Evolutionary conservation across 2,329 filamentous ascomycete species (phyloP), one percentile per base, ranked within the genome.

Genomic region (Chaetothyriales sp.): DNA sequence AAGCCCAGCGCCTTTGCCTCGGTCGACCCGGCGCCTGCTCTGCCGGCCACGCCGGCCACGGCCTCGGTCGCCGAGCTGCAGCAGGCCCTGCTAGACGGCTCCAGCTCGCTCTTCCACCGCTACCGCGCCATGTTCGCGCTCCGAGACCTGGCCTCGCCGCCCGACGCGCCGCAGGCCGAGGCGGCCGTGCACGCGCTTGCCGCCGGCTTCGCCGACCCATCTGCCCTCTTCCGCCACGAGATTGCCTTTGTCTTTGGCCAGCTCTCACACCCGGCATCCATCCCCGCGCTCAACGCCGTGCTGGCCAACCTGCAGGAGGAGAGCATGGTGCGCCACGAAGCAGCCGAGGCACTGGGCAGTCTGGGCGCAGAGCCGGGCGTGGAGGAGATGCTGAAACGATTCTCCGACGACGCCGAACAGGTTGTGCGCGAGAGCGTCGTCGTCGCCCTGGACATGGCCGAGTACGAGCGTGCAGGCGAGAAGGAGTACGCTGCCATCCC

Each of bases 91-190:
- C 81, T 97, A 68, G 83, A 97, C 68, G 83, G 84, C 5, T 77
- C 73, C 4, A 72, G 83, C 47, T 86, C 89, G 20, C 79, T 98
- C 10, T 98, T 98, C 75, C 74, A 88, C 65, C 83, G 92, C 66
- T 98, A 98, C 72, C 82, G 92, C 63, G 90, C 92, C 67, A 98
- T 98, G 92, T 98, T 98, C 66, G 86, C 88, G 53, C 82, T 98
- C 49, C 85, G 92, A 64, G 92, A 98, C 69, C 82, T 98, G 49
- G 89, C 89, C 19, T 95, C 89, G 3, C 92, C 92, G 15, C 89
- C 90, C 8, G 85, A 94, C 64, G 81, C 94, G 44, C 86, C 89
- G 1, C 95, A 89, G 1, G 89, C 90, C 5, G 79, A 88, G 15
- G 84, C 86, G n/a, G 90, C 92, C 18, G 79, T 98, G 50, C 77